Base-by-base conservation (phyloP, 177 flowering plant species). In the Vitis hybrid region DNA sequence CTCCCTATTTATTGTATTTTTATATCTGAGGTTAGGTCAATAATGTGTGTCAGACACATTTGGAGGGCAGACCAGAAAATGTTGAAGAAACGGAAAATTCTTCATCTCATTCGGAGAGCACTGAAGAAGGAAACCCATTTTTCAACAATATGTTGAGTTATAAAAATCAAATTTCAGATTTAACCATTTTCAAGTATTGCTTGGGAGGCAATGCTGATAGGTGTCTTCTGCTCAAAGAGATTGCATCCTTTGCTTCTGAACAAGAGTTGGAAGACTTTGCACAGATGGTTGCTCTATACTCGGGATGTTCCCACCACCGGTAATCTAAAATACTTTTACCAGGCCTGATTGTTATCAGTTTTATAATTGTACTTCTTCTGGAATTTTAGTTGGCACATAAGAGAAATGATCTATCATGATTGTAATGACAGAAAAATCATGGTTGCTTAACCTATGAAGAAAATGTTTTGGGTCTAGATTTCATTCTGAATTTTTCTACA, bases 251-350 rank as follows among this genome's bases (percentile, higher is more conserved):
- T 77, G 82, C 84, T 70, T 82, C 84, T 12, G 86, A 93, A 21
- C 72, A 82, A 74, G 89, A 87, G 46, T 67, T 92, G 48, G 73
- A 54, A 15, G 82, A 80, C 65, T 88, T 93, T 73, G 97, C 94
- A 13, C 72, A 85, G 69, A 88, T 91, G 76, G 90, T 96, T 68
- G 83, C 97, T 27, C 65, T 85, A 2, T 91, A 85, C 77, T 82
- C 95, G 5, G 98, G 97, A 70, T 96, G 99, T 77, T 83, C 82
- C 56, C 98, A 93, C 75, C 96, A 95, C 71, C 52, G 92, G 99
- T 93, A 85, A 70, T 63, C 55, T 60, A 5, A 27, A 21, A 0
- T 2, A 21, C 2, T 70, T 52, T 60, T 46, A 46, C n/a, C 55
- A 14, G 48, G 13, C 63, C 11, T 52, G 49, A 18, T 11, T 2